phyloP scores from a whole-genome alignment of 768 basidiomycete species.

The Lenzites betulinus region DNA sequence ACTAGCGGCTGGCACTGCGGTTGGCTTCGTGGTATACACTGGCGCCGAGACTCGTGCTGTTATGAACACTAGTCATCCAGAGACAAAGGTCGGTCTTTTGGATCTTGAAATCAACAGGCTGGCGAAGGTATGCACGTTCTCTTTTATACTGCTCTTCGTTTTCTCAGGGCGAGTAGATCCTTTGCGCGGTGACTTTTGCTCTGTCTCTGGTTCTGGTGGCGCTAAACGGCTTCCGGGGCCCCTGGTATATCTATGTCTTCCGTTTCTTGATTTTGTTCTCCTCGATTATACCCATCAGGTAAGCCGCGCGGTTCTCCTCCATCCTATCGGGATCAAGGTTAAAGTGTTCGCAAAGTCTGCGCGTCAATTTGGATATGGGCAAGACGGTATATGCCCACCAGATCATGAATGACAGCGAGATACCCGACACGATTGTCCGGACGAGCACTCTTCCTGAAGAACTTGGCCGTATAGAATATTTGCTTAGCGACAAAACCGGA shows the following conservation, averaged over 20 bases:
- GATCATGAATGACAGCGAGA: constrained; percentile 92
- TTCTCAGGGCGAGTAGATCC: constrained; percentile 56
- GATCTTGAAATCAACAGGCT: constrained; percentile 95
- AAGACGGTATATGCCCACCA: constrained; percentile 97
- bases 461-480: constrained; percentile 91
- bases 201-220: constrained; percentile 92
- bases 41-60: constrained; percentile 95
- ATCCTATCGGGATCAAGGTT: background rate
- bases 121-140: constrained; percentile 68
- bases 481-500: constrained; percentile 97
- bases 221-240: constrained; percentile 92
- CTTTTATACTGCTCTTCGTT: background rate
- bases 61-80: constrained; percentile 98
- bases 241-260: constrained; percentile 96
- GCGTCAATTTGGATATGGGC: constrained; percentile 99
- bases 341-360: constrained; percentile 56
- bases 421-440: constrained; percentile 92
- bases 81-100: constrained; percentile 89
- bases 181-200: constrained; percentile 92
- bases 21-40: constrained; percentile 94
- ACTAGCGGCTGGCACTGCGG: constrained; percentile 89
- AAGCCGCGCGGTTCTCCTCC: constrained; percentile 28
- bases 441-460: constrained; percentile 99
- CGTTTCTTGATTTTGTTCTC: constrained; percentile 98
- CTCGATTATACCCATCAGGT: constrained; percentile 99